Evolutionary conservation across 805 yeast genomes (phyloP), one percentile per base, ranked within the genome.

Genomic region (Danielia oregonensis): DNA sequence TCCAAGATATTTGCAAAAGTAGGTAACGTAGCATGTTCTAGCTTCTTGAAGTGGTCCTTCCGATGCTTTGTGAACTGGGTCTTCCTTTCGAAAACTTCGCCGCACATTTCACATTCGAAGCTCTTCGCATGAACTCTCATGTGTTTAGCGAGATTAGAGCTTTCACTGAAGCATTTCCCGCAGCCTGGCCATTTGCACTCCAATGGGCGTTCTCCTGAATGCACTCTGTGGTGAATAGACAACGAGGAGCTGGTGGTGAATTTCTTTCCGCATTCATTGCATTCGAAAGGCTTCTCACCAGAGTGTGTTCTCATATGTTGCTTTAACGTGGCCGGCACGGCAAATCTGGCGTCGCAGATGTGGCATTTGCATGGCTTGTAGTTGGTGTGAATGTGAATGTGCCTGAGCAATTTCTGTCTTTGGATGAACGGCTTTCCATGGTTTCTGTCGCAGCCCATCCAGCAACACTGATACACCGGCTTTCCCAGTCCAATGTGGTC

Each of bases 151-250:
- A 91, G 65, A 56, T 91, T 93, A 12, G 95, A 82, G 30, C 91
- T 79, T 57, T 93, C 97, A 40, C 91, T 82, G 54, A 91, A 91
- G 35, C 86, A 60, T 56, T 86, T 88, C 12, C 78, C 81, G 56
- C 98, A 91, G 1, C 85, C 82, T 0, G 86, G 86, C 60, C 75
- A 74, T 43, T 79, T 80, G 59, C 97, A 91, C 22, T 59, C 65
- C 45, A 91, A 64, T 3, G 97, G 97, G 57, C 83, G 86, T 40
- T 83, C 91, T 2, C 97, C 97, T 1, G 95, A 84, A 58, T 91
- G 98, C 2, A 80, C 80, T 40, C 97, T 68, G 29, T 74, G 59
- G 61, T 93, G 97, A 19, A 91, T 86, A 2, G 87, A 82, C 29
- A 89, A 65, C 11, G 93, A 81, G 4, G 93, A 80, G 18, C 85